Evolutionary conservation across 2,329 filamentous ascomycete genomes (phyloP).

Genomic region (Talaromyces sp.): DNA sequence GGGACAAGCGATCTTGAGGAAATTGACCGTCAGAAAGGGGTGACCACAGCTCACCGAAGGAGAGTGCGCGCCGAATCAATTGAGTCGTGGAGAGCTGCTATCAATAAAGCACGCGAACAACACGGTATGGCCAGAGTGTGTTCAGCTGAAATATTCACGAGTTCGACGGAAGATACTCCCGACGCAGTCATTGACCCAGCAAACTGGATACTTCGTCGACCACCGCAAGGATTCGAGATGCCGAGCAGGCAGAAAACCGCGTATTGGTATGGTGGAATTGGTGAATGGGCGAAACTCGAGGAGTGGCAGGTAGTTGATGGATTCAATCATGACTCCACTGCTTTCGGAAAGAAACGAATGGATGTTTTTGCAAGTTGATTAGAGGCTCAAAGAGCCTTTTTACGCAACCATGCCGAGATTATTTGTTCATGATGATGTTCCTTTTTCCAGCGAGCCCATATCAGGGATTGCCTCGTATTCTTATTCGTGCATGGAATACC

Average conservation of each 20-base stretch:
- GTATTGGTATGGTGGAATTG: constrained; percentile 40
- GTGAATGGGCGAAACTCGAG: constrained; percentile 39
- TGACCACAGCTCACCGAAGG: constrained; percentile 22
- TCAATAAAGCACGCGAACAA: constrained; percentile 33
- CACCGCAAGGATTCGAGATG: constrained; percentile 38
- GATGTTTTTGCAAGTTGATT: constrained; percentile 29
- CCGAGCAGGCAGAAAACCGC: constrained; percentile 35
- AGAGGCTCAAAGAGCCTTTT: not conserved
- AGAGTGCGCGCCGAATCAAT: constrained; percentile 30
- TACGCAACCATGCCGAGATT: not conserved
- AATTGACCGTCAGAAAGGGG: constrained; percentile 19
- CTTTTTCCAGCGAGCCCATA: not conserved
- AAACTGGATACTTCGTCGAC: constrained; percentile 40
- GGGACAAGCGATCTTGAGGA: not conserved
- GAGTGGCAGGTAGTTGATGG: constrained; percentile 39
- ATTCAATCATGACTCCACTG: no score
- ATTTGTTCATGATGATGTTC: constrained; percentile 1
- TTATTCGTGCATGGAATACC: not conserved
- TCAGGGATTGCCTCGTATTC: not conserved
- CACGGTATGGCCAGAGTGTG: constrained; percentile 32
- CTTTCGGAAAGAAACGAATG: constrained; percentile 13
- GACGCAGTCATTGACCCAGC: constrained; percentile 40
- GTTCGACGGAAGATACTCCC: constrained; percentile 37
- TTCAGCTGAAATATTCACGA: constrained; percentile 32
- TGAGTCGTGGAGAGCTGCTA: constrained; percentile 39